These are phyloP conservation scores for Articulospora tetracladia DNA, from an alignment of 495 filamentous ascomycete species.

Conservation along the genomic window DNA sequence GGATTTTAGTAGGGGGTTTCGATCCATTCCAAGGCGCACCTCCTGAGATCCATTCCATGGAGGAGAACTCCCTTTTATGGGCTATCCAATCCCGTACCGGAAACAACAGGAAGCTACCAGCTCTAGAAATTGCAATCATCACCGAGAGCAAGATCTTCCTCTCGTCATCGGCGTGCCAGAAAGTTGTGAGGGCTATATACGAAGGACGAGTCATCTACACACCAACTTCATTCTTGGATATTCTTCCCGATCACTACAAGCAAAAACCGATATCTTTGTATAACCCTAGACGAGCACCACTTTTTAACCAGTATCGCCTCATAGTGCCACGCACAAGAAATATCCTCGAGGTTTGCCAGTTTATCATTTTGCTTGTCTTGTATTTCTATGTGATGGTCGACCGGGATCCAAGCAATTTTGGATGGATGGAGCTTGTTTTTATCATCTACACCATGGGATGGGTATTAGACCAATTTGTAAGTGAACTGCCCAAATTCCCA, in stretches of 20 bases:
- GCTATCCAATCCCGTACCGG: slow-evolving; percentile 40
- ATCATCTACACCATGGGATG: slow-evolving; percentile 65
- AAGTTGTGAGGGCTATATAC: slow-evolving; percentile 67
- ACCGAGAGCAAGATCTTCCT: slow-evolving; percentile 65
- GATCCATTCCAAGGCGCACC: slow-evolving; percentile 66
- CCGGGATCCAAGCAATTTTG: slow-evolving; percentile 44
- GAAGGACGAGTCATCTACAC: slow-evolving; percentile 66
- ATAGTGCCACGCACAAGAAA: slow-evolving; percentile 68
- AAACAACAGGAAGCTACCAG: slow-evolving; percentile 58
- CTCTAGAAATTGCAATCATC: slow-evolving; percentile 68
- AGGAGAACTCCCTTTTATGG: slow-evolving; percentile 43
- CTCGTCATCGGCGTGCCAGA: slow-evolving; percentile 63
- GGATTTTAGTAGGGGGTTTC: slow-evolving; percentile 69
- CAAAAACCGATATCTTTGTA: slow-evolving; percentile 67
- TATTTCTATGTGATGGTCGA: slow-evolving; percentile 63
- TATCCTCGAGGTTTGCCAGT: slow-evolving; percentile 62
- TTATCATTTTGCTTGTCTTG: slow-evolving; percentile 54
- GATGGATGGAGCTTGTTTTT: slow-evolving; percentile 54
- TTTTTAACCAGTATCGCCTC: slow-evolving; percentile 73
- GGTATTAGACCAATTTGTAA: slow-evolving; percentile 68
- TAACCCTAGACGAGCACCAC: slow-evolving; percentile 56
- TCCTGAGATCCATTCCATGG: slow-evolving; percentile 38
- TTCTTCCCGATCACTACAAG: slow-evolving; percentile 73
- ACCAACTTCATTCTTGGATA: slow-evolving; percentile 63
- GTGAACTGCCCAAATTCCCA: too few relatives aligned